A percentile compares a stretch with the other conserved stretches of the same genome.
Evolutionary conservation across 768 basidiomycete genomes (phyloP).

Genomic region (Amanita thiersii): DNA sequence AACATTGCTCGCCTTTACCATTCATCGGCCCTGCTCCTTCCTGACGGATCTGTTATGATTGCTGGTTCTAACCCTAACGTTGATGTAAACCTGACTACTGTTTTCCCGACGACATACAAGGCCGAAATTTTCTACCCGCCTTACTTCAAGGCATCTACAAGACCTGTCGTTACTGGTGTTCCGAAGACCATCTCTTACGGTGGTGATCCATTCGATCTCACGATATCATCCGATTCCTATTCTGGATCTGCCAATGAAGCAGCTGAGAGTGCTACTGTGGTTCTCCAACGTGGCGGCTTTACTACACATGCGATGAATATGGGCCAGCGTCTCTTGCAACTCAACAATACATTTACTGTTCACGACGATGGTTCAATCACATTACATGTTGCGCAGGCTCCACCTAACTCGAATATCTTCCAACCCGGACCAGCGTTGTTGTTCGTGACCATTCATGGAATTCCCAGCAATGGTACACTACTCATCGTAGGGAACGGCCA

Average conservation of each 20-base stretch:
- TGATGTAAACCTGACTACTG: conserved; percentile 58
- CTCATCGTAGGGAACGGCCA: conserved; percentile 75
- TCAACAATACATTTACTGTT: conserved; percentile 81
- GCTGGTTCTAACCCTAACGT: conserved; percentile 93
- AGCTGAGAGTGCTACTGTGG: conserved; percentile 67
- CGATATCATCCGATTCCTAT: conserved; percentile 58
- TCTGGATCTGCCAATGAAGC: conserved; percentile 60
- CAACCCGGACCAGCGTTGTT: conserved; percentile 84
- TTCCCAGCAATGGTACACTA: conserved; percentile 73
- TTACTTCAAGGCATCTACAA: conserved; percentile 65
- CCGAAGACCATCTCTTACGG: conserved; percentile 81
- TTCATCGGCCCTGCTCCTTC: conserved; percentile 82
- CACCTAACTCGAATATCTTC: conserved; percentile 79
- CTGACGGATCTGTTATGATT: conserved; percentile 79
- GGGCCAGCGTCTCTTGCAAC: conserved; percentile 75
- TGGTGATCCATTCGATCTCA: conserved; percentile 71
- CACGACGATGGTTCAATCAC: conserved; percentile 69
- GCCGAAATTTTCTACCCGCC: conserved; percentile 89
- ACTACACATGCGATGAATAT: conserved; percentile 85
- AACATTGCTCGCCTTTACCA: conserved; percentile 83
- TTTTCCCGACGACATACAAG: conserved; percentile 71
- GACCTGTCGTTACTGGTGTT: conserved; percentile 63
- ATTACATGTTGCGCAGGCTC: conserved; percentile 75
- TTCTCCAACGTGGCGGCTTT: conserved; percentile 77
- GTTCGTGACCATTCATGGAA: conserved; percentile 77